phyloP scores from a whole-genome alignment of 139 green algal genomes.

The Coccomyxa sp. region DNA sequence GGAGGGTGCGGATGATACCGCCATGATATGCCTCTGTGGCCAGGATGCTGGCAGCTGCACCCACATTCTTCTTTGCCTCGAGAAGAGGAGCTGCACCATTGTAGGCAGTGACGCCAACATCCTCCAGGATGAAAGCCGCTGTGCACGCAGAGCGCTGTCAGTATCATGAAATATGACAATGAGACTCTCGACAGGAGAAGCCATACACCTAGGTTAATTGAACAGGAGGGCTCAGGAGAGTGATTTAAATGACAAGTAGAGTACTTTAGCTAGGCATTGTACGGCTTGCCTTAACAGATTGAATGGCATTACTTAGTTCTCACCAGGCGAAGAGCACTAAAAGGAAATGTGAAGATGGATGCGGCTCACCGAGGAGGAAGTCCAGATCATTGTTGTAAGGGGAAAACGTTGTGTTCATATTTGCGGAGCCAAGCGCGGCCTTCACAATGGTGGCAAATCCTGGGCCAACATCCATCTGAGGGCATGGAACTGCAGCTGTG shows the following conservation, averaged over 20 bases:
- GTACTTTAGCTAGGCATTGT: not conserved
- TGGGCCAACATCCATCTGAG: not conserved
- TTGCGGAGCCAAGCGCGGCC: slow-evolving; percentile 1
- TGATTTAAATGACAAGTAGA: too few species aligned
- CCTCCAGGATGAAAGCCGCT: slow-evolving; percentile 11
- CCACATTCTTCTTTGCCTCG: not conserved
- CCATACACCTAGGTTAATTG: not conserved
- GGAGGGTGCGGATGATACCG: slow-evolving; percentile 3
- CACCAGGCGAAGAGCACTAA: not conserved
- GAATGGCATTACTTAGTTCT: not conserved
- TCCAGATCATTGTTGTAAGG: not conserved
- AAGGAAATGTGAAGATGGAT: not conserved
- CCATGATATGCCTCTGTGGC: slow-evolving; percentile 2
- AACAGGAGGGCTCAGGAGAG: not conserved
- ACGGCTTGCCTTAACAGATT: not conserved
- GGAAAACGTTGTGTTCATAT: not conserved
- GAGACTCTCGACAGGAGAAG: not conserved
- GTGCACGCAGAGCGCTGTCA: not conserved
- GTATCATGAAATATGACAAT: not conserved
- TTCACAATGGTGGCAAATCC: not conserved
- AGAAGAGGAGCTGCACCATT: slow-evolving; percentile 1
- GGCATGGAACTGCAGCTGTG: not conserved
- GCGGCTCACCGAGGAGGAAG: slow-evolving; percentile 1
- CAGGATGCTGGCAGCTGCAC: slow-evolving; percentile 2
- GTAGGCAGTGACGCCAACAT: slow-evolving; percentile 11